phyloP scores from a whole-genome alignment of 768 basidiomycete species.

The Pulveroboletus sp. region DNA sequence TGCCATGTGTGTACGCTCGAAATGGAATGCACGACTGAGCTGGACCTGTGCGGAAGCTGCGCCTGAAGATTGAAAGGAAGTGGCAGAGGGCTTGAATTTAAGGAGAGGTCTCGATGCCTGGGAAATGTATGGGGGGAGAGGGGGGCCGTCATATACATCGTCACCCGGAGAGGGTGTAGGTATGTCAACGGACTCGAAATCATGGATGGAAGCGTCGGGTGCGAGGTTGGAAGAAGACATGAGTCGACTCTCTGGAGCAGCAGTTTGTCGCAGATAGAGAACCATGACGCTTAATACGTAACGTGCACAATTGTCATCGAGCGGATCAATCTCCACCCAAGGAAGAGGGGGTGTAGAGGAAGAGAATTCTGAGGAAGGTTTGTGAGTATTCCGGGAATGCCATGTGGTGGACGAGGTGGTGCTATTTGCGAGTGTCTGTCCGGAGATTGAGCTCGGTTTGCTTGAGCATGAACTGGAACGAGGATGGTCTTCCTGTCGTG shows the following conservation, averaged over 20 bases:
- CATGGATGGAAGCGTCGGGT: constrained; percentile 64
- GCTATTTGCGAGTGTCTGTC: constrained; percentile 21
- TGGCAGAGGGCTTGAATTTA: constrained; percentile 36
- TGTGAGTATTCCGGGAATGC: constrained; percentile 29
- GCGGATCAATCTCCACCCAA: constrained; percentile 65
- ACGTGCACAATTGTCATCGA: constrained; percentile 80
- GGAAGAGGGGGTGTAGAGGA: constrained; percentile 34
- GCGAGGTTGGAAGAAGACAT: constrained; percentile 60
- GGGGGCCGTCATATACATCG: constrained; percentile 15
- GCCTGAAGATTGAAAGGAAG: constrained; percentile 41
- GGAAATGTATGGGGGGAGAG: constrained; percentile 43
- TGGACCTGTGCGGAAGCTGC: constrained; percentile 26
- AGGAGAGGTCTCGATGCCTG: constrained; percentile 30
- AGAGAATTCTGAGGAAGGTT: constrained; percentile 41
- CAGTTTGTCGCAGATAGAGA: constrained; percentile 73
- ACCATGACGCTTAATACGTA: constrained; percentile 83
- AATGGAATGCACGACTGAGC: constrained; percentile 33
- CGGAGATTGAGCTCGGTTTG: constrained; percentile 33
- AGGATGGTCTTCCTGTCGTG: constrained; percentile 38
- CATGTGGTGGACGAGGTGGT: constrained; percentile 33
- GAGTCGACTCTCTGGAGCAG: constrained; percentile 51
- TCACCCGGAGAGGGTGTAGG: constrained; percentile 25
- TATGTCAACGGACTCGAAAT: constrained; percentile 61
- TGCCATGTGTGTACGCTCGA: constrained; percentile 64
- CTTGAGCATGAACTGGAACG: constrained; percentile 44